Evolutionary conservation across 257 asterid species (phyloP).

Genomic region (Rauvolfia tetraphylla): DNA sequence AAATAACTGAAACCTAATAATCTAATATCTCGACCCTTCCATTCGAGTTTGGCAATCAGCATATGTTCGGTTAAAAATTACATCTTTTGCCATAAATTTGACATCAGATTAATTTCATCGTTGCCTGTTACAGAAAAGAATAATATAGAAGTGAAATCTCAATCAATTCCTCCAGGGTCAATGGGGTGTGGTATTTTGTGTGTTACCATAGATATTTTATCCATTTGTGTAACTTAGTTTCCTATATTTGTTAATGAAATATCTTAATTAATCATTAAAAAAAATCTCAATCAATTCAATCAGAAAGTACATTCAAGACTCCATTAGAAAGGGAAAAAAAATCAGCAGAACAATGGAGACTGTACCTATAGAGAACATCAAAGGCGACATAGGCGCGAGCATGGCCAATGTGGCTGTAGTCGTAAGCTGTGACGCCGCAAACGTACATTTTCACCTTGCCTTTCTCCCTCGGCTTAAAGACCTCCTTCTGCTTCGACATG

Average conservation of each 20-base stretch:
- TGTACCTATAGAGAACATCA: constrained; percentile 73
- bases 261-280: too few species aligned
- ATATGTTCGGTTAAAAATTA: not conserved
- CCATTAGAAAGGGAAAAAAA: not conserved
- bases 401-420: constrained; percentile 87
- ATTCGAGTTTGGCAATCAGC: not conserved
- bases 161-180: not conserved
- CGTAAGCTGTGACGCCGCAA: constrained; percentile 86
- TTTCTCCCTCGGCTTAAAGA: constrained; percentile 47
- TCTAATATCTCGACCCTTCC: not conserved
- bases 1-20: too few species aligned
- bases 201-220: too few species aligned
- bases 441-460: constrained; percentile 77
- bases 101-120: not conserved
- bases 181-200: too few species aligned
- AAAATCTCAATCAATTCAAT: not conserved
- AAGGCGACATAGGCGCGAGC: constrained; percentile 86
- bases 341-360: not conserved
- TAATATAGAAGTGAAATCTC: not conserved
- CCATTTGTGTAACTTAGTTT: too few species aligned
- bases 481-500: constrained; percentile 67
- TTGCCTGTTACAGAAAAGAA: not conserved
- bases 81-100: not conserved
- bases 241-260: too few species aligned
- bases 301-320: not conserved